Base-by-base conservation (phyloP, 2,329 filamentous ascomycete genomes). In the Diaporthe aspalathi region DNA sequence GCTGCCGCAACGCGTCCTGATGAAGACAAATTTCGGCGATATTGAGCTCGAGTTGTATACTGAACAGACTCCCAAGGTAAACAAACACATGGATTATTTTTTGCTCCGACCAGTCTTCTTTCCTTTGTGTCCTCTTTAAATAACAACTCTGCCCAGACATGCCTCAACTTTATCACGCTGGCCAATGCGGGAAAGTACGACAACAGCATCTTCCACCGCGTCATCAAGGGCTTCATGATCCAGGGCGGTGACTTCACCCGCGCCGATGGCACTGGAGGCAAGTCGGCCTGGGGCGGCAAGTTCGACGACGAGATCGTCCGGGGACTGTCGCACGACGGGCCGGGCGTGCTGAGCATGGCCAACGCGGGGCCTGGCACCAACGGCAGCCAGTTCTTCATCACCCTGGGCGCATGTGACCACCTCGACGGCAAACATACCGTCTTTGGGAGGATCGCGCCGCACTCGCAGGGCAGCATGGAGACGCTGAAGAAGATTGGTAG, bases 341-440 rank as follows among this genome's bases (percentile, higher is more conserved):
- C 93, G 0, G 95, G 95, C 4, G 84, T 98, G 66, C 84, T 99
- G 53, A 95, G 93, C 73, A 98, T 98, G 96, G 96, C 96, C 60
- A 98, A 98, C 80, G 93, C 93, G 29, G 95, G 95, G 0, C 93
- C 93, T 62, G 93, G 98, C 82, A 95, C 93, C 75, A 98, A 98
- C 81, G 96, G 96, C 35, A 94, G 90, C 72, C 96, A 98, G 79
- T 99, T 99, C 86, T 99, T 99, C 86, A 95, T 98, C 84, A 98
- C 95, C 1, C 95, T 93, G 0, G 92, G 92, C 1, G 87, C 93
- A 8, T 96, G 95, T 0, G 93, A 94, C 1, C 97, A 97, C 79
- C 84, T 99, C 32, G 93, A 98, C 82, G 89, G 89, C 79, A 98
- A 98, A 83, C 96, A 99, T 81, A 94, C 97, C 70, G 95, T 98